phyloP scores from a whole-genome alignment of 2,329 filamentous ascomycete species.

The Cercospora janseana region DNA sequence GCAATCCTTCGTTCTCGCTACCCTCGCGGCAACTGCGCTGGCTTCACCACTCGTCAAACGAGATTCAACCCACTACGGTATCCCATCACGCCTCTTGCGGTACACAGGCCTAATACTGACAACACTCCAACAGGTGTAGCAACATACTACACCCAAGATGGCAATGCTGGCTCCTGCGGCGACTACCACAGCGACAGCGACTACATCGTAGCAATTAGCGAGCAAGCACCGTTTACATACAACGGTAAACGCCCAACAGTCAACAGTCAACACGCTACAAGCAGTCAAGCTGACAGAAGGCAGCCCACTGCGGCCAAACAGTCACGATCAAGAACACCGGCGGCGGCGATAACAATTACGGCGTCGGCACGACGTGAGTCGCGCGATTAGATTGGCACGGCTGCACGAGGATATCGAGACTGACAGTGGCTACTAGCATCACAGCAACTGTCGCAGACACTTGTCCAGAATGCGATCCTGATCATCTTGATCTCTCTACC shows the following conservation, averaged over 20 bases:
- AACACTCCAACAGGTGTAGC: neutral
- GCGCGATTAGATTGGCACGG: neutral
- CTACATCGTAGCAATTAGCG: slow-evolving; percentile 15
- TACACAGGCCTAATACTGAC: neutral
- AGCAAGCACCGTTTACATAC: slow-evolving; percentile 8
- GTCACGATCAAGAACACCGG: slow-evolving; percentile 17
- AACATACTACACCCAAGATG: slow-evolving; percentile 13
- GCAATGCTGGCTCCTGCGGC: slow-evolving; percentile 15
- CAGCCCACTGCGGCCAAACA: slow-evolving; percentile 17
- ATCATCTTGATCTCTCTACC: slow-evolving; percentile 14
- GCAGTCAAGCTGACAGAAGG: neutral
- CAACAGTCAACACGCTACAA: neutral
- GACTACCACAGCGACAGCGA: slow-evolving; percentile 11
- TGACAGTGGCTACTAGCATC: neutral
- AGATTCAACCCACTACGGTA: neutral
- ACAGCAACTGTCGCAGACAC: slow-evolving; percentile 14
- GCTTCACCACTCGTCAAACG: neutral
- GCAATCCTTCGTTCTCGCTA: neutral
- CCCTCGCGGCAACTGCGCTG: neutral
- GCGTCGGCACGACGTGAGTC: slow-evolving; percentile 3
- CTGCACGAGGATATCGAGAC: neutral
- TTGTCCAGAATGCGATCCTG: slow-evolving; percentile 12
- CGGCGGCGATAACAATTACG: slow-evolving; percentile 11
- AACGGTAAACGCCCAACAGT: neutral
- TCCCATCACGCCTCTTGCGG: neutral